These are phyloP conservation scores for Aspergillus caelatus DNA, from an alignment of 2,329 filamentous ascomycete species.

Conservation along the genomic window DNA sequence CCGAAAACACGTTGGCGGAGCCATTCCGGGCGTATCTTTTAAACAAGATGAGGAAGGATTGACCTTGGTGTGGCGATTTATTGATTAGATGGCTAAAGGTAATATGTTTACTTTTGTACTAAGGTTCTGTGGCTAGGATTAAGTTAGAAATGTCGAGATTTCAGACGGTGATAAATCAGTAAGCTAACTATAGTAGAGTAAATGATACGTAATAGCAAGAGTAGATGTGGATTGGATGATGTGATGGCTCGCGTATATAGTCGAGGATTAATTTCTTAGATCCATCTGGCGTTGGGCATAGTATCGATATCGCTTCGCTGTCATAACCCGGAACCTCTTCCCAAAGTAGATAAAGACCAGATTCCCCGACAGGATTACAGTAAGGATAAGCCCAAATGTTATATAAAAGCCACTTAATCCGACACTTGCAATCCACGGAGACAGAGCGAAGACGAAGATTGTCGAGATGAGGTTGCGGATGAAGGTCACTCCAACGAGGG, in stretches of 20 bases:
- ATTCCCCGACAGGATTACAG: neutral
- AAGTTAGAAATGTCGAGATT: neutral
- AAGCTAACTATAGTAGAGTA: neutral
- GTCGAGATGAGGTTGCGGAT: slow-evolving; percentile 49
- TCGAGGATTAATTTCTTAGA: neutral
- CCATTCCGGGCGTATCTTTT: neutral
- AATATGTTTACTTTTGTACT: too few relatives aligned
- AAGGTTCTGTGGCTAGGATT: neutral
- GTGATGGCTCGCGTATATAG: too few relatives aligned
- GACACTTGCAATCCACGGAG: slow-evolving; percentile 37
- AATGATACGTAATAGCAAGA: neutral
- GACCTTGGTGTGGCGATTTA: neutral
- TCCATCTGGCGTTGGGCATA: neutral
- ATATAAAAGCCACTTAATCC: neutral
- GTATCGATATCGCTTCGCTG: neutral
- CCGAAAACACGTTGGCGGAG: neutral
- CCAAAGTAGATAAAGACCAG: neutral
- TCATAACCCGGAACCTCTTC: neutral
- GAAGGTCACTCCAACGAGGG: slow-evolving; percentile 50
- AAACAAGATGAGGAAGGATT: neutral
- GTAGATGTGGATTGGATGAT: too few relatives aligned
- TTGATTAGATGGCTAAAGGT: neutral
- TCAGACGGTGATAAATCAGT: neutral
- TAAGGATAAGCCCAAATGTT: neutral
- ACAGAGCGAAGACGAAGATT: slow-evolving; percentile 50